Percentiles rank a stretch among this genome's conserved stretches.
Evolutionary conservation across 2,329 filamentous ascomycete species (phyloP).

Genomic region (Colletotrichum eleusines): DNA sequence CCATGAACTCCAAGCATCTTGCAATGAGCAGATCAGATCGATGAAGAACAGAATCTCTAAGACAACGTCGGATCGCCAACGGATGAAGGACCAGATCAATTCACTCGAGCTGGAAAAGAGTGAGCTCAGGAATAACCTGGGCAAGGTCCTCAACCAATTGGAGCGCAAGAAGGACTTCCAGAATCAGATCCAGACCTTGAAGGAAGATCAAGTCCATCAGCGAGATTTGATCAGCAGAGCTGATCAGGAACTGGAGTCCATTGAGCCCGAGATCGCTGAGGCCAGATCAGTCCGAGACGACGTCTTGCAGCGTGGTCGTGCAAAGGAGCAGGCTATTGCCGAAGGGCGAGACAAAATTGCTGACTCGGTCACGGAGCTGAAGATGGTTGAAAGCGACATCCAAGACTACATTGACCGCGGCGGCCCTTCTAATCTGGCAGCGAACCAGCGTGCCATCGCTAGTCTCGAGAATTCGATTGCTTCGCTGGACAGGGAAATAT

Average conservation of each 20-base stretch:
- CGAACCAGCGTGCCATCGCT: constrained; percentile 77
- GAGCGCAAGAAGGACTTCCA: constrained; percentile 83
- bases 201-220: constrained; percentile 75
- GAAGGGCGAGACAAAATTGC: constrained; percentile 78
- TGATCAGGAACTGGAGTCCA: constrained; percentile 78
- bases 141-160: constrained; percentile 77
- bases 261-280: constrained; percentile 81
- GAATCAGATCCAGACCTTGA: constrained; percentile 79
- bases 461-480: constrained; percentile 74
- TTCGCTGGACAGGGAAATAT: constrained; percentile 75
- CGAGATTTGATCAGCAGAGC: constrained; percentile 76
- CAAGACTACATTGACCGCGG: constrained; percentile 81
- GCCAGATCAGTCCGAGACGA: constrained; percentile 84
- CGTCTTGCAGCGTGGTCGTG: constrained; percentile 75
- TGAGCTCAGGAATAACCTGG: constrained; percentile 80
- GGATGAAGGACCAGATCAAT: constrained; percentile 75
- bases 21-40: constrained; percentile 75
- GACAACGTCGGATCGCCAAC: constrained; percentile 77
- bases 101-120: constrained; percentile 81
- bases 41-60: constrained; percentile 75
- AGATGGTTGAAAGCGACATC: constrained; percentile 81
- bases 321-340: constrained; percentile 78
- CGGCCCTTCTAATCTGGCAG: constrained; percentile 77
- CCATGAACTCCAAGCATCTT: constrained; percentile 77
- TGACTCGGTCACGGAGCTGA: constrained; percentile 81